Base-by-base conservation (phyloP, 371 early-diverging fungal genomes). In the Dinochytrium kinnereticum region DNA sequence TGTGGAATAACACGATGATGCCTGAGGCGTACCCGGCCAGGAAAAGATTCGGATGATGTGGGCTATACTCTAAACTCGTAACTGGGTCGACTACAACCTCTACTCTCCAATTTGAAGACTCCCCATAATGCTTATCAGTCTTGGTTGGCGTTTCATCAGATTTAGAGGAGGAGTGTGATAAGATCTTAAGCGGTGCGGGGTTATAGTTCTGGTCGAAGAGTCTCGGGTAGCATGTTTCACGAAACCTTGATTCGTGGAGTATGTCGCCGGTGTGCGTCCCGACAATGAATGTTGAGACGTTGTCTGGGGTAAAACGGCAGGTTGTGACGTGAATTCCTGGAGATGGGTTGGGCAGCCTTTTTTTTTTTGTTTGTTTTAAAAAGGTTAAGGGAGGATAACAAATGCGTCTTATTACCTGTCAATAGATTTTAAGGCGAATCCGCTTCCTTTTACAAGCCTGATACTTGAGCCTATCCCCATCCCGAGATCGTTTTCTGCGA, bases 1-100 rank as follows among this genome's bases (percentile, higher is more conserved):
- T 55, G n/a, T 28, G 28, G 64, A 75, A 82, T 34, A 84, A 53
- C 19, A 71, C 76, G 0, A 82, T 40, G 0, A 21, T 7, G 0
- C 82, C 82, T 7, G 79, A 79, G 5, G 28, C 65, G 69, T 76
- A 77, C 1, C 82, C 78, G 0, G 73, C 79, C 3, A 81, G 61
- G 59, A 84, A 82, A 2, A 79, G 28, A 7, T 38, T 15, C 19
- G 68, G 75, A 28, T 53, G 30, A 59, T 71, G 72, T 21, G 78
- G 81, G 51, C 71, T 76, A 39, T 72, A 77, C 51, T 51, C 44
- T 5, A 82, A 24, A 26, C 69, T 51, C 5, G 70, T 68, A 13
- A 73, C 72, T 3, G 65, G 30, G 51, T 82, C 81, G 24, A 57
- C 61, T 7, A 38, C 38, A 17, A 40, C 17, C 5, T 15, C 57